These are phyloP conservation scores for Aspergillus cavernicola DNA, from an alignment of 495 filamentous ascomycete genomes.

Conservation along the genomic window DNA sequence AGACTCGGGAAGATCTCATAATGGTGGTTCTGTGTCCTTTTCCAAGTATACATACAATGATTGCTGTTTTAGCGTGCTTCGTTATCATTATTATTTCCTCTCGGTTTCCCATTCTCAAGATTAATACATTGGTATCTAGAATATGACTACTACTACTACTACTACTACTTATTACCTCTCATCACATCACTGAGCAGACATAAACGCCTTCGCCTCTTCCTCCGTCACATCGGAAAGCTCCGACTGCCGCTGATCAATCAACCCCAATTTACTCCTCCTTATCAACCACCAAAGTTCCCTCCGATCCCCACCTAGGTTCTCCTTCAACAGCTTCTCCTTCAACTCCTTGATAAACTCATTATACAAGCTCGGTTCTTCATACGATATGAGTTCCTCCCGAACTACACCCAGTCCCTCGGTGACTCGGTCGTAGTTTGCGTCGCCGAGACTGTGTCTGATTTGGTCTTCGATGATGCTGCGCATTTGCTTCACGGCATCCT, in stretches of 20 bases:
- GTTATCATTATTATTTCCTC: background rate
- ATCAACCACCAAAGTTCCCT: constrained; percentile 80
- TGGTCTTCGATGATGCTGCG: constrained; percentile 61
- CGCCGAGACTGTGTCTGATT: constrained; percentile 69
- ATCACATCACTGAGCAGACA: constrained; percentile 27
- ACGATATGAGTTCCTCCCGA: constrained; percentile 69
- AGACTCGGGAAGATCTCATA: constrained; percentile 71
- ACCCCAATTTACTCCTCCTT: constrained; percentile 60
- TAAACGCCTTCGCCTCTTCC: constrained; percentile 60
- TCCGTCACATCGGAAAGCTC: constrained; percentile 60
- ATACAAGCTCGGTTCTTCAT: constrained; percentile 73
- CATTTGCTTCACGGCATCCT: constrained; percentile 73
- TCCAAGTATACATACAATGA: background rate
- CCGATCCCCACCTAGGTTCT: constrained; percentile 76
- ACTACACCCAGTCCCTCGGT: constrained; percentile 74
- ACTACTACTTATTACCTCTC: too few relatives aligned
- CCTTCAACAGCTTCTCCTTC: constrained; percentile 66
- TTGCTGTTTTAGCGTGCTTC: background rate
- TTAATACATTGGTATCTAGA: constrained; percentile 5
- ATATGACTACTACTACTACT: background rate
- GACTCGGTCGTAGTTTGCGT: constrained; percentile 68
- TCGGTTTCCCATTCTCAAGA: background rate
- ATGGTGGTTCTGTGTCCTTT: too few relatives aligned
- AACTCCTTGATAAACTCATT: constrained; percentile 70
- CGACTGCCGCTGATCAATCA: constrained; percentile 62